phyloP scores from a whole-genome alignment of 1,284 basidiomycete species.

The Melampsora abietis-canadensis region DNA sequence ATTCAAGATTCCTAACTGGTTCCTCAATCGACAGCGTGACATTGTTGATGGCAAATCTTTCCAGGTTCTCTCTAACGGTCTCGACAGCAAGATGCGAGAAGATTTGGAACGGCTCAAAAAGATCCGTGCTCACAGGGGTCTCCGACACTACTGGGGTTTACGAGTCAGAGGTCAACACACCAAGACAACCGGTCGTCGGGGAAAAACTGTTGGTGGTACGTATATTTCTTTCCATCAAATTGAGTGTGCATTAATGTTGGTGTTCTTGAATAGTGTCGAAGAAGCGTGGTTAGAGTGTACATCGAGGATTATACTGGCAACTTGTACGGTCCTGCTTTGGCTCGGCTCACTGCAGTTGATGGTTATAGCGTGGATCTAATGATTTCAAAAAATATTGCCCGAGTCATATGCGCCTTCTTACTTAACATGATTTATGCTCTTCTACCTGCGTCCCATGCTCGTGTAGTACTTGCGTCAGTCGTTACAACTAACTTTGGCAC shows the following conservation, averaged over 20 bases:
- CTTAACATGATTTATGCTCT: no score
- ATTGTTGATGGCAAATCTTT: slow-evolving; percentile 95
- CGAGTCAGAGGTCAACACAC: slow-evolving; percentile 86
- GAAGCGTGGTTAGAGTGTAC: slow-evolving; percentile 69
- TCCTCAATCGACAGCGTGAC: slow-evolving; percentile 98
- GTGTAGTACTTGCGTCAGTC: no score
- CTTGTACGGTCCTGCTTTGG: no score
- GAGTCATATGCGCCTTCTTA: no score
- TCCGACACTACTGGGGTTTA: slow-evolving; percentile 91
- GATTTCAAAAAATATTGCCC: no score
- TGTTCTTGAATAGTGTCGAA: slow-evolving; percentile 78
- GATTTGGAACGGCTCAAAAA: slow-evolving; percentile 99
- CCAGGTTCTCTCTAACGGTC: slow-evolving; percentile 93
- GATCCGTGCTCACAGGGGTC: slow-evolving; percentile 96
- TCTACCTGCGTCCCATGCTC: no score
- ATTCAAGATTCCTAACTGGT: slow-evolving; percentile 99
- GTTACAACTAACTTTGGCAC: no score
- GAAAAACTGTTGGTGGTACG: slow-evolving; percentile 54
- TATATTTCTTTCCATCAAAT: slow-evolving; percentile 42
- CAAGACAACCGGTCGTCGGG: slow-evolving; percentile 82
- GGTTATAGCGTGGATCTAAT: no score
- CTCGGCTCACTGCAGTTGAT: background rate
- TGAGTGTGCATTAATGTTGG: slow-evolving; percentile 8
- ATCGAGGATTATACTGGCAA: background rate
- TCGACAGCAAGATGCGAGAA: slow-evolving; percentile 98